phyloP scores from a whole-genome alignment of 345 rosid species.

The Reutealis trisperma region DNA sequence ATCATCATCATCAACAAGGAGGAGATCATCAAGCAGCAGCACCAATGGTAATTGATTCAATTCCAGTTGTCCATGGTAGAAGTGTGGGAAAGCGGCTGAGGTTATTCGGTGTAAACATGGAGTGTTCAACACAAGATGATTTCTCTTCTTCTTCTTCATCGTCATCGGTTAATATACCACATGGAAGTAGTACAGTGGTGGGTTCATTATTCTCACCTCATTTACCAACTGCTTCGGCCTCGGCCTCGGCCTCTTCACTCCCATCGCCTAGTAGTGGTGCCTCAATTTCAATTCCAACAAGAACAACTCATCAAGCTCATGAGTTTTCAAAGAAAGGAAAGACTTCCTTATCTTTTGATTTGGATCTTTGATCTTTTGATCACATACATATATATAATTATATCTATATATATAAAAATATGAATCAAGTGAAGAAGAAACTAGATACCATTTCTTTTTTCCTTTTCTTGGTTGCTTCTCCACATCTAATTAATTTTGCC shows the following conservation, averaged over 20 bases:
- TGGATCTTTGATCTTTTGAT: constrained; percentile 63
- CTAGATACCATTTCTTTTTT: constrained; percentile 10
- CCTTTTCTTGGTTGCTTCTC: background rate
- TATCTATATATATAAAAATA: background rate
- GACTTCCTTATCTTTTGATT: constrained; percentile 63
- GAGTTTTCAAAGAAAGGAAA: constrained; percentile 60
- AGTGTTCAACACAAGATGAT: constrained; percentile 43
- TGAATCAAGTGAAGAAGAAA: constrained; percentile 11
- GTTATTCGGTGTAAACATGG: constrained; percentile 56
- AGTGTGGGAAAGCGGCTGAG: constrained; percentile 51
- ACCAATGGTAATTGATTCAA: constrained; percentile 55
- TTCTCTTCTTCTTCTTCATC: constrained; percentile 32
- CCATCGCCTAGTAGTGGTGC: constrained; percentile 17
- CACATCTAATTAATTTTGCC: constrained; percentile 22
- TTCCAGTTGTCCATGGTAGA: constrained; percentile 47
- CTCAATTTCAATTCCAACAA: constrained; percentile 27
- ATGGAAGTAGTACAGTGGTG: constrained; percentile 33
- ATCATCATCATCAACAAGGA: background rate
- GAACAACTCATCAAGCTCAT: background rate
- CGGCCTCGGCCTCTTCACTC: constrained; percentile 20
- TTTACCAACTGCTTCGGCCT: constrained; percentile 5
- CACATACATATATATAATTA: background rate
- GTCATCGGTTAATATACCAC: constrained; percentile 30
- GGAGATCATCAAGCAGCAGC: constrained; percentile 11
- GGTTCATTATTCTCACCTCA: constrained; percentile 34